A percentile compares a stretch with the other conserved stretches of the same genome.
Conservation (phyloP, 257 asterid genomes). For the Forsythia viridissima region DNA sequence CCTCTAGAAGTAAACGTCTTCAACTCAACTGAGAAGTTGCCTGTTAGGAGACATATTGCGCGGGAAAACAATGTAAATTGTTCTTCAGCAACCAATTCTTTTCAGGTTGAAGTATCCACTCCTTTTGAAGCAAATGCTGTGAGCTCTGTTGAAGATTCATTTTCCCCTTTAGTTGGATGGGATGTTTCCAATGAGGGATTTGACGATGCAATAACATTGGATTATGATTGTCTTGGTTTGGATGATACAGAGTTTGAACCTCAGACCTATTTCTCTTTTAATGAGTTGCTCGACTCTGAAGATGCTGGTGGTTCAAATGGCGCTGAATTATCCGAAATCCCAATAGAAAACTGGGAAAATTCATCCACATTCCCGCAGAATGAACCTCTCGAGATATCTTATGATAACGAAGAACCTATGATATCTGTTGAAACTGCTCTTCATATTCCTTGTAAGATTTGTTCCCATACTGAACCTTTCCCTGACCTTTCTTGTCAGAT, state of each 20-base stretch:
- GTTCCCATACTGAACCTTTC: constrained; percentile 46
- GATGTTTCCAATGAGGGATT: constrained; percentile 36
- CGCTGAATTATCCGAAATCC: constrained; percentile 33
- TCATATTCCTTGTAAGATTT: constrained; percentile 43
- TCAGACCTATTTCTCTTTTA: constrained; percentile 86
- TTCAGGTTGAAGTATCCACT: constrained; percentile 24
- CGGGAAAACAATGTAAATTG: constrained; percentile 26
- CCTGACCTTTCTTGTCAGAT: constrained; percentile 56
- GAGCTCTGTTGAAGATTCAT: constrained; percentile 17
- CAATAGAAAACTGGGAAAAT: constrained; percentile 30
- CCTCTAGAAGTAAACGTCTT: constrained; percentile 34
- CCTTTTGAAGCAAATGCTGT: constrained; percentile 21
- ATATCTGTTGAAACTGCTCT: constrained; percentile 27
- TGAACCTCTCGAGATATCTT: constrained; percentile 30
- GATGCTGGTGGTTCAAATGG: constrained; percentile 38
- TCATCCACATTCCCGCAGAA: constrained; percentile 33
- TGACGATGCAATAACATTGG: constrained; percentile 47
- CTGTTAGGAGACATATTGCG: constrained; percentile 40
- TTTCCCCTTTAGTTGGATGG: constrained; percentile 41
- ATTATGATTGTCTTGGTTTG: constrained; percentile 43
- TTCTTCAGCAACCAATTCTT: constrained; percentile 28
- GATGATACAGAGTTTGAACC: constrained; percentile 85
- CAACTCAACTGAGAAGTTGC: constrained; percentile 51
- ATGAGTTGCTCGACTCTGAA: constrained; percentile 66
- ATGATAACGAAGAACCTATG: constrained; percentile 36